Evolutionary conservation across 2,329 filamentous ascomycete species (phyloP).

Genomic region (Trichoderma sp.): DNA sequence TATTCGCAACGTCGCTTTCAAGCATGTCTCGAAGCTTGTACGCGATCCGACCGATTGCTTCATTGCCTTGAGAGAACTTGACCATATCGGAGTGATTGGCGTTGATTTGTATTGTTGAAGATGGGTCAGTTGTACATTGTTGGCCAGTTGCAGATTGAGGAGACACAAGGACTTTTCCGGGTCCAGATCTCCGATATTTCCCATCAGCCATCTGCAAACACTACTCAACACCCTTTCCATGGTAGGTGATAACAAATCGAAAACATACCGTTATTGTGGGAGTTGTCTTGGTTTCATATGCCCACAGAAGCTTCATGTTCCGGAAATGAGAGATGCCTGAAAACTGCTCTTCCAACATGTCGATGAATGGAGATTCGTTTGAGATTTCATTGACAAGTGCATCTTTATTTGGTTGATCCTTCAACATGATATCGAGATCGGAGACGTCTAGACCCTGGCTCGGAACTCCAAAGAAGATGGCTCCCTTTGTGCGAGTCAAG

Average conservation of each 20-base stretch:
- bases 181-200: background rate
- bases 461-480: conserved; percentile 5
- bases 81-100: conserved; percentile 15
- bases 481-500: background rate
- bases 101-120: conserved; percentile 3
- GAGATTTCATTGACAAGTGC: background rate
- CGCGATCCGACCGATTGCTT: background rate
- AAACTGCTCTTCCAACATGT: background rate
- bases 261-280: background rate
- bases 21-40: background rate
- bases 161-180: background rate
- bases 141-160: background rate
- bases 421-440: background rate
- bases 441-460: background rate
- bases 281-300: background rate
- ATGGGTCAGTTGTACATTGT: background rate
- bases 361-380: background rate
- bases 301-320: background rate
- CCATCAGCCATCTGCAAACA: background rate
- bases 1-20: background rate
- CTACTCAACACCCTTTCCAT: background rate
- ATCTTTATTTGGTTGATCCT: background rate
- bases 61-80: background rate
- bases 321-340: background rate
- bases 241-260: too few species aligned